Conservation (phyloP, 108 stramenopile genomes). For the Parietichytrium sp. region DNA sequence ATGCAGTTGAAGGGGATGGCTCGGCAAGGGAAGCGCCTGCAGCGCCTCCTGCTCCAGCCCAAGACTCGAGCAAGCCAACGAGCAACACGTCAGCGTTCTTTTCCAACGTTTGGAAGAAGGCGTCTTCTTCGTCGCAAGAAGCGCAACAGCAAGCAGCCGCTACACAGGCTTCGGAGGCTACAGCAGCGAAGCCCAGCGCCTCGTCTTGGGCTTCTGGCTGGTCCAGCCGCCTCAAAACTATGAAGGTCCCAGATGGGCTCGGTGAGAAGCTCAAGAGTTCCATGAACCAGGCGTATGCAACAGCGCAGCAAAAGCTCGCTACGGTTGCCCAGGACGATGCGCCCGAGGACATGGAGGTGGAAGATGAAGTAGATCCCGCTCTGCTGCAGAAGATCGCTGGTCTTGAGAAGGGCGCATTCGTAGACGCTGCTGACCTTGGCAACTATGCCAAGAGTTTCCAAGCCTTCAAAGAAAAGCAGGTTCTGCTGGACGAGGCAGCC, state of each 20-base stretch:
- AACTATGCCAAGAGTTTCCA: background rate
- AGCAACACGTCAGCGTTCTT: no score
- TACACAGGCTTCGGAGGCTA: background rate
- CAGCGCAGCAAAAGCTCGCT: background rate
- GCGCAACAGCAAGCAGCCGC: background rate
- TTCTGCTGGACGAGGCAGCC: no score
- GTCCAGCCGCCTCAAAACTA: constrained; percentile 23
- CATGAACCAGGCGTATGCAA: constrained; percentile 32
- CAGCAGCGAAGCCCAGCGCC: background rate
- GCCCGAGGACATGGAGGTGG: background rate
- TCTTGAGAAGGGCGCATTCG: background rate
- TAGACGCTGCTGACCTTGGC: background rate
- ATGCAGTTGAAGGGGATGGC: background rate
- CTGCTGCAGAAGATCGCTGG: background rate
- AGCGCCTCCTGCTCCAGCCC: background rate
- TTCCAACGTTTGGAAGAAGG: background rate
- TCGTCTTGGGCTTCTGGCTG: background rate
- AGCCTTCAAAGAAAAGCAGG: constrained; percentile 10
- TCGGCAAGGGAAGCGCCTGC: background rate
- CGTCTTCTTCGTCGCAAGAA: background rate
- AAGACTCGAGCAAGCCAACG: background rate
- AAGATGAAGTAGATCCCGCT: background rate
- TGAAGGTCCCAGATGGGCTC: background rate
- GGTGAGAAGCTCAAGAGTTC: constrained; percentile 7
- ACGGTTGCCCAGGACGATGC: constrained; percentile 9